Conservation (phyloP, 108 stramenopile species). For the Fragilariopsis cylindrus region DNA sequence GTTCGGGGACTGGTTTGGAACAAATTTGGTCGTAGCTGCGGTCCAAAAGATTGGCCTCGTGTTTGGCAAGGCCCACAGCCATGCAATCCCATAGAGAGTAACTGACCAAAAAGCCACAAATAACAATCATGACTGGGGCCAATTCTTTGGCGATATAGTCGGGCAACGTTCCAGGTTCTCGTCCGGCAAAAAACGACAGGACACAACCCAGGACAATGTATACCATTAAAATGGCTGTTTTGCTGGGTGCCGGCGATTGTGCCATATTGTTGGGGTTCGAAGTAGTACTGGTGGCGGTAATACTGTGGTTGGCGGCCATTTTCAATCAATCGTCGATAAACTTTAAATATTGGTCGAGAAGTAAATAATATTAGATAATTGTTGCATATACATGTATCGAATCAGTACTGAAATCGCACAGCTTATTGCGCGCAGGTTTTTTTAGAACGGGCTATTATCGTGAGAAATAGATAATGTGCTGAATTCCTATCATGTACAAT, state of each 20-base stretch:
- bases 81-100: conserved; percentile 36
- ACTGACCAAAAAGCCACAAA: conserved; percentile 32
- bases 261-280: too few relatives aligned
- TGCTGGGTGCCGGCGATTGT: background rate
- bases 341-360: too few relatives aligned
- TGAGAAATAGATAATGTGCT: too few relatives aligned
- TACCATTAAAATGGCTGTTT: conserved; percentile 8
- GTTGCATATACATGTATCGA: too few relatives aligned
- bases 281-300: too few relatives aligned
- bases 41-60: conserved; percentile 5
- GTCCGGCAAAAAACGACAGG: conserved; percentile 18
- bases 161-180: conserved; percentile 35
- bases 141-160: conserved; percentile 20
- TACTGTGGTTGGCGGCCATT: too few relatives aligned
- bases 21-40: conserved; percentile 14
- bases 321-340: too few relatives aligned
- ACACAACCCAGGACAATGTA: conserved; percentile 23
- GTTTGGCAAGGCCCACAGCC: conserved; percentile 39
- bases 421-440: too few relatives aligned
- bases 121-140: conserved; percentile 24
- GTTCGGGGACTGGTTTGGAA: conserved; percentile 25
- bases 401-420: too few relatives aligned
- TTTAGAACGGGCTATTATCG: too few relatives aligned
- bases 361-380: too few relatives aligned
- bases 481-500: too few relatives aligned